phyloP scores from a whole-genome alignment of 768 basidiomycete genomes.

The Tylopilus vinaceipallidus region DNA sequence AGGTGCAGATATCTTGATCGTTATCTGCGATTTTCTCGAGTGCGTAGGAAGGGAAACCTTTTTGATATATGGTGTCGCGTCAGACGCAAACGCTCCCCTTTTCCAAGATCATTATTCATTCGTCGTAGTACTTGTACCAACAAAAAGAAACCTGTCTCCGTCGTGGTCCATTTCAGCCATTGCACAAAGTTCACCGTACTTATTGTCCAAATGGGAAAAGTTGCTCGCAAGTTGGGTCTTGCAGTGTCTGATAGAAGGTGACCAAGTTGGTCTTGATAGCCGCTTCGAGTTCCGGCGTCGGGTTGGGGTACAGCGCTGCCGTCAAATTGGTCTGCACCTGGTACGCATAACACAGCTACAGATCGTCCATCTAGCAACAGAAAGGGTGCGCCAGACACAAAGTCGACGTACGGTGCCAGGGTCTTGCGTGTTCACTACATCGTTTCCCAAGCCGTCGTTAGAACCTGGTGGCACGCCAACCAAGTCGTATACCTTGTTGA shows the following conservation, averaged over 20 bases:
- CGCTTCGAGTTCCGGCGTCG: constrained; percentile 11
- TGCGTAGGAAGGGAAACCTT: too few relatives aligned
- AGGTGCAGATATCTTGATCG: too few relatives aligned
- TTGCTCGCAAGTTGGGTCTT: constrained; percentile 10
- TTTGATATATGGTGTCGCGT: too few relatives aligned
- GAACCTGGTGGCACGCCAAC: constrained; percentile 13
- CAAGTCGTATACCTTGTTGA: neutral
- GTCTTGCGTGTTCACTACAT: constrained; percentile 11
- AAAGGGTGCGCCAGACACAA: neutral
- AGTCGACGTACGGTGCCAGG: constrained; percentile 9
- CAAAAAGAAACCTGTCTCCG: too few relatives aligned
- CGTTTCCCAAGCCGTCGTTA: constrained; percentile 20
- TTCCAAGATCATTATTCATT: too few relatives aligned
- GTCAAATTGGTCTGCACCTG: constrained; percentile 19
- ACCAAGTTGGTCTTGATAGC: constrained; percentile 23
- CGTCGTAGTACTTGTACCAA: too few relatives aligned
- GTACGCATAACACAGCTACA: constrained; percentile 16
- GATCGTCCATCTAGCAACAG: neutral
- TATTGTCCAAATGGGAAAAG: too few relatives aligned
- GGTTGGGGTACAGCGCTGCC: constrained; percentile 20
- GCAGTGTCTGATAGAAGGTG: constrained; percentile 12
- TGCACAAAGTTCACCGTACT: too few relatives aligned
- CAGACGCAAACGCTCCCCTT: too few relatives aligned
- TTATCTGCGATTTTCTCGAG: too few relatives aligned
- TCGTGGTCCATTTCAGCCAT: too few relatives aligned